phyloP scores from a whole-genome alignment of 306 rosid species.

The Oxytropis ochrocephala region DNA sequence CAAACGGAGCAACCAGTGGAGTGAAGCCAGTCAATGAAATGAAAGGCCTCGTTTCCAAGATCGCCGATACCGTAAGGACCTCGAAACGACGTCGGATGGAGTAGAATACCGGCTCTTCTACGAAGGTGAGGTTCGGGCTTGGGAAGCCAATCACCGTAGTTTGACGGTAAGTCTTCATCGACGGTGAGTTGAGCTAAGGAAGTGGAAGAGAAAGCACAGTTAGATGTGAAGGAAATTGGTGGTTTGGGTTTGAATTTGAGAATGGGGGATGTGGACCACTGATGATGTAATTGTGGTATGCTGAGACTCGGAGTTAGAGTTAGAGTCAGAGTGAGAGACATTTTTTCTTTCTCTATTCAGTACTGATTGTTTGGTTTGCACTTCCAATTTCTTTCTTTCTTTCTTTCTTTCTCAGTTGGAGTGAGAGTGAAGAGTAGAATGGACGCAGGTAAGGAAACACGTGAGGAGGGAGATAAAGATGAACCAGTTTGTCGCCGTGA shows the following conservation, averaged over 20 bases:
- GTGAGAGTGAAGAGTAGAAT: neutral
- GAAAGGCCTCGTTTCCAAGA: conserved; percentile 72
- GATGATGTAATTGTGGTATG: neutral
- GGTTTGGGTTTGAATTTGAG: conserved; percentile 1
- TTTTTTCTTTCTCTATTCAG: neutral
- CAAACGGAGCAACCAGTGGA: conserved; percentile 71
- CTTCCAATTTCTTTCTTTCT: neutral
- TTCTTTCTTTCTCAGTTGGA: neutral
- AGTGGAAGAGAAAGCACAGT: neutral
- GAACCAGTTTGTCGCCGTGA: neutral
- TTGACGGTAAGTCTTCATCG: conserved; percentile 46
- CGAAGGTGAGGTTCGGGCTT: conserved; percentile 32
- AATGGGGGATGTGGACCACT: neutral
- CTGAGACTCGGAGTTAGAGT: neutral
- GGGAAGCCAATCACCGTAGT: conserved; percentile 61
- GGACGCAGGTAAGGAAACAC: conserved; percentile 4
- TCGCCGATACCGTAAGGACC: conserved; percentile 90
- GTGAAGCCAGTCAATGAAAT: conserved; percentile 82
- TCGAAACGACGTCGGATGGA: conserved; percentile 88
- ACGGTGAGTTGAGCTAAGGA: conserved; percentile 14
- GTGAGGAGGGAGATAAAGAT: neutral
- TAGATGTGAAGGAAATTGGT: neutral
- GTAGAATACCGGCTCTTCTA: conserved; percentile 77
- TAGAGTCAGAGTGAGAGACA: conserved; percentile 15
- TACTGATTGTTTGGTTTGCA: neutral